Base-by-base conservation (phyloP, 148 eudicot species). In the Rhododendron henanense region DNA sequence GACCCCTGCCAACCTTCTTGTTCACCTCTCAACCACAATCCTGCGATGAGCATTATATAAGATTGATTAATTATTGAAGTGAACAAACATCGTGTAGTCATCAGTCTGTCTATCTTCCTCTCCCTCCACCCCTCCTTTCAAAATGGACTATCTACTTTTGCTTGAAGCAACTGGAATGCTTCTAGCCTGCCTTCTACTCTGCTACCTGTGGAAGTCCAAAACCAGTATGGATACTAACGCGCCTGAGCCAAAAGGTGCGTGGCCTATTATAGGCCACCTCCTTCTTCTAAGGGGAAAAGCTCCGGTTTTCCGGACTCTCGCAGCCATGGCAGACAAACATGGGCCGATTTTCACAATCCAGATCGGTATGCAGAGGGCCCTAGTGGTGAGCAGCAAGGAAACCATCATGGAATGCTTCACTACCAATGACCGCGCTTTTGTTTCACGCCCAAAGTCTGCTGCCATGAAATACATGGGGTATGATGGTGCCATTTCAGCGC, bases 351-450 rank as follows among this genome's bases (percentile, higher is more conserved):
- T 35, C 37, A 35, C 37, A 35, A 35, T 79, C 19, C 13, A 8
- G 15, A 31, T 79, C 19, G 59, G 81, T 2, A 0, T 79, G 18
- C 37, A 13, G 2, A 19, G 8, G 16, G 81, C 81, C 1, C 16
- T 79, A 1, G 81, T 79, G 15, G 81, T 79, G 55, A 79, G 81
- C 35, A 79, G 81, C 81, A 79, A 47, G 31, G 81, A 79, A 47
- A 47, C 57, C n/a, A 48, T 48, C 5, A 48, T 3, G 35, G 81
- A 79, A 45, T 79, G 81, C 81, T 78, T 78, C 59, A 78, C 35
- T 47, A 25, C 33, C 28, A 77, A 77, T n/a, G 80, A 77, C 28
- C 31, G 51, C 1, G 51, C 81, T 19, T 78, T 78, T 11, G 1
- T 78, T 48, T 7, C 28, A 9, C 28, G 81, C 28, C 81, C 81